Conservation (phyloP, 345 rosid species). For the Eucalyptus marginata region DNA sequence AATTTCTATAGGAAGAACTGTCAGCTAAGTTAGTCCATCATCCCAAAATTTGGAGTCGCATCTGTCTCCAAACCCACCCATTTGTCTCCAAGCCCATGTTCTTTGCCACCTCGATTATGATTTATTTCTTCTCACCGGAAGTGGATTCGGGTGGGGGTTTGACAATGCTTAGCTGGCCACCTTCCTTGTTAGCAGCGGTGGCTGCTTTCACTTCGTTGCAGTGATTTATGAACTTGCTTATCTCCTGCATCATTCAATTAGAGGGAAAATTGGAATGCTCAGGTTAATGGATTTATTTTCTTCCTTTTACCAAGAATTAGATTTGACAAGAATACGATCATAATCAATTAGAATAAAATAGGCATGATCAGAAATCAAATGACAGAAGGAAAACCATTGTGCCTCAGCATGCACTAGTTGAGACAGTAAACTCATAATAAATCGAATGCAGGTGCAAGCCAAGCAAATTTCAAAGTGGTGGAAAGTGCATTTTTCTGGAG, state of each 20-base stretch:
- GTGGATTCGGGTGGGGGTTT: constrained; percentile 30
- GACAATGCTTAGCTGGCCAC: constrained; percentile 62
- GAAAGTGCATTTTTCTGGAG: background rate
- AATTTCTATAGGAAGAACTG: background rate
- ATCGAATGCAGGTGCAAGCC: background rate
- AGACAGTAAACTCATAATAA: background rate
- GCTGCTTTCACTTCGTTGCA: constrained; percentile 87
- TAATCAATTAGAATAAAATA: background rate
- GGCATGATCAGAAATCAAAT: background rate
- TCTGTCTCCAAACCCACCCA: background rate
- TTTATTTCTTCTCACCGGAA: constrained; percentile 24
- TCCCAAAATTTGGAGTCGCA: background rate
- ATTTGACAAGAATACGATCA: background rate
- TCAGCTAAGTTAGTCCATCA: background rate
- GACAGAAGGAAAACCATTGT: background rate
- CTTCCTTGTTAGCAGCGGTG: constrained; percentile 63
- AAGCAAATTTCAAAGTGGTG: background rate
- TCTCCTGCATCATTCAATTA: constrained; percentile 27
- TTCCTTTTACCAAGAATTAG: background rate
- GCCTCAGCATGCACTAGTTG: background rate
- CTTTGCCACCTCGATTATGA: background rate
- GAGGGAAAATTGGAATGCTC: background rate
- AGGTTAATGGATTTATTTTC: background rate
- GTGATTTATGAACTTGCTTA: constrained; percentile 77
- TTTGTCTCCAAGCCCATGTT: background rate